Evolutionary conservation across 345 rosid genomes (phyloP).

Genomic region (Pugionium dolabratum): DNA sequence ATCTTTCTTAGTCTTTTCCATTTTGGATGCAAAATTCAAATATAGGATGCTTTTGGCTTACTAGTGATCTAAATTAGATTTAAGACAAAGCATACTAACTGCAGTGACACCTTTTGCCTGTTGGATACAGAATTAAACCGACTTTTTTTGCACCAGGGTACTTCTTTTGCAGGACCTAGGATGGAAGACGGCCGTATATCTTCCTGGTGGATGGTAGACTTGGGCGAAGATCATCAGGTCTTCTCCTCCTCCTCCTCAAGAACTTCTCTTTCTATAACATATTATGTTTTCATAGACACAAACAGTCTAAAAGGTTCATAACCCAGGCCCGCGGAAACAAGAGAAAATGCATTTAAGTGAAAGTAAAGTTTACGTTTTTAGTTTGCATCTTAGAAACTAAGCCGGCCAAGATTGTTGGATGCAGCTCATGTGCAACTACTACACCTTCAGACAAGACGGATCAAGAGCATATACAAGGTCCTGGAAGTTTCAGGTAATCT

Average conservation of each 20-base stretch:
- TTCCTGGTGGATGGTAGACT: slow-evolving; percentile 95
- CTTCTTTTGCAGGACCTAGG: slow-evolving; percentile 82
- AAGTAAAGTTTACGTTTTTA: background rate
- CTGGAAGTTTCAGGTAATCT: slow-evolving; percentile 86
- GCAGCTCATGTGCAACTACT: slow-evolving; percentile 97
- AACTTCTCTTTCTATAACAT: slow-evolving; percentile 14
- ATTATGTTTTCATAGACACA: slow-evolving; percentile 6
- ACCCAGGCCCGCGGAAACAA: background rate
- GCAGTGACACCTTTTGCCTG: background rate
- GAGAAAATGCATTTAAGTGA: background rate
- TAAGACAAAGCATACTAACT: slow-evolving; percentile 6
- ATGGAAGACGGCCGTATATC: slow-evolving; percentile 62
- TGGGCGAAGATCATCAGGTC: slow-evolving; percentile 95
- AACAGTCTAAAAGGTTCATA: background rate
- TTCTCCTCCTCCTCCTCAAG: background rate
- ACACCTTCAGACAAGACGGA: slow-evolving; percentile 91
- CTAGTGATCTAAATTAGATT: background rate
- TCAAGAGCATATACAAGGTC: slow-evolving; percentile 70
- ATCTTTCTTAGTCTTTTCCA: background rate
- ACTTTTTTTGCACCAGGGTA: slow-evolving; percentile 53
- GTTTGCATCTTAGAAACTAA: slow-evolving; percentile 9
- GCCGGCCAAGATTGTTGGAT: slow-evolving; percentile 15
- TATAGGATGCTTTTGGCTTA: background rate
- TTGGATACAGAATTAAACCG: background rate
- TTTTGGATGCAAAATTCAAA: background rate